Conservation (phyloP, 306 rosid species). For the Trifolium subterraneum region DNA sequence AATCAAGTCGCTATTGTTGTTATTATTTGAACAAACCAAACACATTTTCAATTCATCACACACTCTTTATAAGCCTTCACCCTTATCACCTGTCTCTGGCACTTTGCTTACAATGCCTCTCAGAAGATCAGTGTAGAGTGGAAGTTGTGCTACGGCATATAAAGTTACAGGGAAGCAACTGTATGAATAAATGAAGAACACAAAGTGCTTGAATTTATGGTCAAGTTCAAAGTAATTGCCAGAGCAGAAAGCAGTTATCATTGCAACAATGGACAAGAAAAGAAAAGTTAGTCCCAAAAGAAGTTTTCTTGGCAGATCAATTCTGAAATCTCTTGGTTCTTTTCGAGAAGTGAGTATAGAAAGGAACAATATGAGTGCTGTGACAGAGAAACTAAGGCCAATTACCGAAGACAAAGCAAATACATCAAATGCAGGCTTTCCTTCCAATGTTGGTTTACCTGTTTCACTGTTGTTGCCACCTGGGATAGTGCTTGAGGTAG, state of each 20-base stretch:
- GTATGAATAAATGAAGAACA: constrained; percentile 41
- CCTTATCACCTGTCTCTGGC: constrained; percentile 37
- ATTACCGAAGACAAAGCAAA: constrained; percentile 50
- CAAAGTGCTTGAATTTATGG: constrained; percentile 33
- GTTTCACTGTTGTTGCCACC: constrained; percentile 35
- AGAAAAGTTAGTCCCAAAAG: constrained; percentile 52
- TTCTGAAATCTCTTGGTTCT: constrained; percentile 49
- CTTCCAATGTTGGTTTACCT: constrained; percentile 47
- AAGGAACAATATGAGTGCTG: constrained; percentile 61
- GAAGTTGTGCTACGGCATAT: constrained; percentile 56
- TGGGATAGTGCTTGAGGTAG: constrained; percentile 46
- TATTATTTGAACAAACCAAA: neutral
- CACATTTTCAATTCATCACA: neutral
- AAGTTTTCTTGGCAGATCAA: constrained; percentile 49
- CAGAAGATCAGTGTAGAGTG: constrained; percentile 53
- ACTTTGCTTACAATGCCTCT: constrained; percentile 40
- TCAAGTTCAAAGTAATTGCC: constrained; percentile 53
- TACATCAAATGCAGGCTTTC: constrained; percentile 36
- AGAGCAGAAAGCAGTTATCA: constrained; percentile 54
- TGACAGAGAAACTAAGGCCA: constrained; percentile 60
- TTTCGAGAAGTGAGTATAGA: constrained; percentile 54
- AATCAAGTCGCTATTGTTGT: neutral
- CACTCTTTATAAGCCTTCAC: neutral
- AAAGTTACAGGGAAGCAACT: constrained; percentile 52
- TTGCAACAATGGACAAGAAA: constrained; percentile 51